Evolutionary conservation across 1,284 basidiomycete species (phyloP), one percentile per base, ranked within the genome.

Genomic region (Vanrija humicola): DNA sequence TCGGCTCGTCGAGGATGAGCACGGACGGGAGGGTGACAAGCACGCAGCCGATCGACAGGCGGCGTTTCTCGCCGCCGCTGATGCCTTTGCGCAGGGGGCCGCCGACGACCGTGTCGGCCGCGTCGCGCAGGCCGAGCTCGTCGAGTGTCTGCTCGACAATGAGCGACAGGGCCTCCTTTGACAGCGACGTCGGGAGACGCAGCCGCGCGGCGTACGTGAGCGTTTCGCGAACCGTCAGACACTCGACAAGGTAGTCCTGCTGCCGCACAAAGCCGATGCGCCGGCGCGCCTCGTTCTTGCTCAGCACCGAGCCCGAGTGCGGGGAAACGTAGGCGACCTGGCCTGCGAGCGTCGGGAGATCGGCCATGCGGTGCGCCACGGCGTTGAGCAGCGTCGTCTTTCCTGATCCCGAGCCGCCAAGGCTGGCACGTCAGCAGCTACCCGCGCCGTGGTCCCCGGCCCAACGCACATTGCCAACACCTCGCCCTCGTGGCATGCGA

Each of bases 1-100:
- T 75, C 1, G 71, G 72, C 63, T 73, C 71, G 70, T 94, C 90
- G 23, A 92, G 79, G 25, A 92, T 83, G 44, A 93, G 74, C 7
- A 93, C 81, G 65, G 90, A 88, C 0, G 90, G 90, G 34, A 83
- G 79, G 0, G 87, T 86, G 50, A 93, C 86, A 23, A 92, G 79
- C 66, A 90, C 87, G 52, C 90, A 80, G 8, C 90, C 90, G 56
- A 94, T 92, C 51, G 84, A 87, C 16, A 94, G 84, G 43, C 90
- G 80, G 43, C 76, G 82, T 79, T 87, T 88, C 75, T 93, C 90
- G 19, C 90, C 90, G 15, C 90, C 90, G 55, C 86, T 89, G 44
- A 93, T 90, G 2, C 90, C 78, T 57, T 81, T 80, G n/a, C 79
- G 63, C 23, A 74, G 60, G 0, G 75, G 70, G 5, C 80, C 81